Evolutionary conservation across 176 grass and related monocot species (phyloP).

Genomic region (Oryza australiensis): DNA sequence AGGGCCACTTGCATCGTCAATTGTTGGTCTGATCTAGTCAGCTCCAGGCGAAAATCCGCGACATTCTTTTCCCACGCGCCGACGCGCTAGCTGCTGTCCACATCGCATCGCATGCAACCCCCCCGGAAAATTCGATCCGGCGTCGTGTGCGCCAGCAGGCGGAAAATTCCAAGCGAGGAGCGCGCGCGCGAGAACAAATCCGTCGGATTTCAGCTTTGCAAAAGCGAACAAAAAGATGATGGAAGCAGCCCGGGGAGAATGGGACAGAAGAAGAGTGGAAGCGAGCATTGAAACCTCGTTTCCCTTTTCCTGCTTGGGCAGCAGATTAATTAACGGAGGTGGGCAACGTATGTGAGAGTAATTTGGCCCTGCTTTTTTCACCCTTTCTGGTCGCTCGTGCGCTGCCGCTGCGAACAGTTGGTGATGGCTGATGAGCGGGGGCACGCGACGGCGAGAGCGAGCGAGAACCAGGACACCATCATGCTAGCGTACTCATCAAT

Average conservation of each 20-base stretch:
- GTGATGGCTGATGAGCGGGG: slow-evolving; percentile 18
- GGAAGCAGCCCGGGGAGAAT: background rate
- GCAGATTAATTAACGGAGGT: background rate
- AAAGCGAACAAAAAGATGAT: background rate
- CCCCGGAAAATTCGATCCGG: slow-evolving; percentile 19
- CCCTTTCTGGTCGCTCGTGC: background rate
- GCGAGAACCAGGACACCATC: slow-evolving; percentile 19
- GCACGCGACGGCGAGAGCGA: slow-evolving; percentile 31
- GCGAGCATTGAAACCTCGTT: slow-evolving; percentile 1
- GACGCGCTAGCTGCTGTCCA: background rate
- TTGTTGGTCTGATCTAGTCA: background rate
- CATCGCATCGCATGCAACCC: background rate
- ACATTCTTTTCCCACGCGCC: slow-evolving; percentile 15
- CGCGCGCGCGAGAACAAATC: background rate
- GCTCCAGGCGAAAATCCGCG: background rate
- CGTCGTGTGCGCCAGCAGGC: background rate
- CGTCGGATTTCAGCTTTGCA: slow-evolving; percentile 13
- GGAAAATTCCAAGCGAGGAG: background rate
- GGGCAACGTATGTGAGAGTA: background rate
- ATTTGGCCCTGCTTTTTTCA: background rate
- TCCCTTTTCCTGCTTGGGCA: background rate
- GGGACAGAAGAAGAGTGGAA: background rate
- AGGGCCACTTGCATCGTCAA: background rate
- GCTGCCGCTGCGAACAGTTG: background rate
- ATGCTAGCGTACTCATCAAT: slow-evolving; percentile 33